Conservation (phyloP, 163 green algal genomes). For the Coccomyxa subellipsoidea region DNA sequence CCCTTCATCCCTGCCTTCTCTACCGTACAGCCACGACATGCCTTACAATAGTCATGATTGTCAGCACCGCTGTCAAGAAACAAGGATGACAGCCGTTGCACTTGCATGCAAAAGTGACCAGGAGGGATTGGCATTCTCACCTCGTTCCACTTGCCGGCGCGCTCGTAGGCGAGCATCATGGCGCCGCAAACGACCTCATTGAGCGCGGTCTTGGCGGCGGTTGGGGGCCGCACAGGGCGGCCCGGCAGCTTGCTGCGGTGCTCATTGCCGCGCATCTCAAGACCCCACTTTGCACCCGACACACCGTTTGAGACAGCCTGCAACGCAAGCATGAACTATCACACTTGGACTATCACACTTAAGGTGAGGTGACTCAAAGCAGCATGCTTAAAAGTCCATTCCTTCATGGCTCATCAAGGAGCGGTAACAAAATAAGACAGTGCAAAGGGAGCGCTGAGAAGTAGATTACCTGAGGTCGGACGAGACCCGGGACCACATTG, state of each 20-base stretch:
- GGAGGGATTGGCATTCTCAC: background rate
- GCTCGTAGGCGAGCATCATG: constrained; percentile 81
- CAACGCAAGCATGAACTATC: background rate
- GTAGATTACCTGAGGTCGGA: background rate
- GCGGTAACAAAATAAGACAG: too few species aligned
- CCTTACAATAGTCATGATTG: too few species aligned
- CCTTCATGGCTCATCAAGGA: too few species aligned
- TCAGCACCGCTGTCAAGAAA: too few species aligned
- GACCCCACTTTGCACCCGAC: constrained; percentile 13
- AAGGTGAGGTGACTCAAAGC: background rate
- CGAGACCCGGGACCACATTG: background rate
- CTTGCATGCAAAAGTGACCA: too few species aligned
- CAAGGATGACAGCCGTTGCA: too few species aligned
- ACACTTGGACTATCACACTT: background rate
- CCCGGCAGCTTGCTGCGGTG: constrained; percentile 10
- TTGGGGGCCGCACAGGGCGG: background rate
- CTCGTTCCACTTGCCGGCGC: constrained; percentile 56
- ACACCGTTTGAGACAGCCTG: background rate
- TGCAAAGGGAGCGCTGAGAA: too few species aligned
- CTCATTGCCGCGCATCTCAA: constrained; percentile 20
- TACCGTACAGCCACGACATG: too few species aligned
- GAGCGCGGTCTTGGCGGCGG: constrained; percentile 29
- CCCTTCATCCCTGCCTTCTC: too few species aligned
- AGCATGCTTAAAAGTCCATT: too few species aligned
- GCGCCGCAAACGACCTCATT: constrained; percentile 75